phyloP scores from a whole-genome alignment of 2,329 filamentous ascomycete species.

The Bertia moriformis region DNA sequence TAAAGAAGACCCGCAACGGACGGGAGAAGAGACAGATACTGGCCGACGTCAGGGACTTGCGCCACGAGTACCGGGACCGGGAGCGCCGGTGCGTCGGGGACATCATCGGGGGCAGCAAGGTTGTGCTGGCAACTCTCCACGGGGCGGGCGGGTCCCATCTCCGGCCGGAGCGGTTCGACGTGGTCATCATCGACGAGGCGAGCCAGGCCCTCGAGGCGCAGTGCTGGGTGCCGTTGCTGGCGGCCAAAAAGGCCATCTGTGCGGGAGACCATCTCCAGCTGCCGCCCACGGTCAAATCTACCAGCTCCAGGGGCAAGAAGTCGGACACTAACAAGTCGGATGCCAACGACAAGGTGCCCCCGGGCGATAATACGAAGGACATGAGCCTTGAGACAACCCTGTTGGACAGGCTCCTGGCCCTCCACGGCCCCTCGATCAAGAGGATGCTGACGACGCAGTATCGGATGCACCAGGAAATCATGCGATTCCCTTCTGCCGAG shows the following conservation, averaged over 20 bases:
- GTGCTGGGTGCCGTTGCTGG: constrained; percentile 83
- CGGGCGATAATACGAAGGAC: constrained; percentile 17
- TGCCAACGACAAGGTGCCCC: constrained; percentile 13
- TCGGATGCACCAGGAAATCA: constrained; percentile 92
- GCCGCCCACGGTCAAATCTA: constrained; percentile 83
- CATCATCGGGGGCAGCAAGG: constrained; percentile 63
- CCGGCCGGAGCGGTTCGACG: constrained; percentile 69
- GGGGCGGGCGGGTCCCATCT: constrained; percentile 79
- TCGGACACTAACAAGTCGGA: constrained; percentile 13
- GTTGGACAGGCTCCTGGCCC: constrained; percentile 71
- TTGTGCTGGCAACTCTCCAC: constrained; percentile 84
- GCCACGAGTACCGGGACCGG: constrained; percentile 76
- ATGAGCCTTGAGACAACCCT: constrained; percentile 73
- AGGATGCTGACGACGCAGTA: constrained; percentile 94
- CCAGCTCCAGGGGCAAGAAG: constrained; percentile 45
- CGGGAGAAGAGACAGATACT: constrained; percentile 72
- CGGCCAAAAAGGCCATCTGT: constrained; percentile 70
- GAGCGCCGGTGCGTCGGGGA: constrained; percentile 69
- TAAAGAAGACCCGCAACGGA: constrained; percentile 73
- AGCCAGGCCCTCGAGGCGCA: constrained; percentile 92
- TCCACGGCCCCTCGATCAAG: constrained; percentile 76
- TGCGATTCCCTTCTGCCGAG: constrained; percentile 81
- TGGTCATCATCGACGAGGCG: constrained; percentile 90
- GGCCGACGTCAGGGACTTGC: constrained; percentile 66
- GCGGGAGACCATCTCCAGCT: constrained; percentile 91